Evolutionary conservation across 1,139 yeast genomes (phyloP), one percentile per base, ranked within the genome.

Genomic region (Saccharomyces hybrid): DNA sequence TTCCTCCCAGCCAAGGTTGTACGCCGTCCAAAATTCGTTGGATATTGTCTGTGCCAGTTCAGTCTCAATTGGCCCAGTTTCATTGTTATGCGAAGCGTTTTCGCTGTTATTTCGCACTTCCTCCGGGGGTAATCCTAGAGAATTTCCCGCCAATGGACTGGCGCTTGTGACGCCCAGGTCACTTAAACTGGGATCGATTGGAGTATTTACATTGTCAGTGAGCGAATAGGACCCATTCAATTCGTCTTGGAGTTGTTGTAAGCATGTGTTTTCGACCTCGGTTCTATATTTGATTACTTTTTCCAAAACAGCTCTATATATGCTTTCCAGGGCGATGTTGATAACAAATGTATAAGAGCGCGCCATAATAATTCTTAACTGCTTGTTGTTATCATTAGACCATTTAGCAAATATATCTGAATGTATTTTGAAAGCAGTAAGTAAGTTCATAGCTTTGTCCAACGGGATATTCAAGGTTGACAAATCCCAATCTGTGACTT

Each of bases 1-100:
- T 25, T 60, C 56, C 3, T 61, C 60, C 62, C 63, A 60, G 2
- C 61, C 59, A 3, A 53, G 28, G 38, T 61, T 60, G 52, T 60
- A 62, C 31, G 52, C 58, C 46, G 51, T 49, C 64, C 64, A 62
- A 51, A 62, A 62, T 46, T 60, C 64, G 41, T 61, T 63, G 5
- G 58, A 59, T 8, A 61, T 49, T 16, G 54, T 23, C 16, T 51
- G 57, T 4, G 60, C 59, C 32, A 55, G 27, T 8, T 55, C 57
- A 16, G 47, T 46, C 16, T 55, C 57, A 13, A 31, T n/a, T n/a
- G 38, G 14, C 8, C 14, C 38, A 31, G 14, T 31, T 31, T 31
- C 38, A 13, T 11, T 31, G 14, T 5, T 31, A 13, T 5, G 34
- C 6, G 34, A 31, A 13, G 23, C 42, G 5, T 20, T 6, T 16